phyloP scores from a whole-genome alignment of 352 stramenopile species.

The Plasmopara muralis region DNA sequence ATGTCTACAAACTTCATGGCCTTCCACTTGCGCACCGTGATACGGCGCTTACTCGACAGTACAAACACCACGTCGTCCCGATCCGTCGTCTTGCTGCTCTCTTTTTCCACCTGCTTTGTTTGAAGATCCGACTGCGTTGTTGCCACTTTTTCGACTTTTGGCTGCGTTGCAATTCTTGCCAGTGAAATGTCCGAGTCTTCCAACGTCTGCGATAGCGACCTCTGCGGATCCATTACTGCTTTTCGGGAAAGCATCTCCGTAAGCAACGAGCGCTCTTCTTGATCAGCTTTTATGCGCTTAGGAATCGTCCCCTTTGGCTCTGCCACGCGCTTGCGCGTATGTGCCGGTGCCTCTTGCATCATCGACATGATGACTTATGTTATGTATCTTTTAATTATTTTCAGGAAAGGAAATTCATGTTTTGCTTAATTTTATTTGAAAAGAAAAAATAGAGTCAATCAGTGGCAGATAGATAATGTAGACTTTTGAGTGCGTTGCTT shows the following conservation, averaged over 20 bases:
- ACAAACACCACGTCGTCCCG: constrained; percentile 39
- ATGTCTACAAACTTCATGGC: constrained; percentile 51
- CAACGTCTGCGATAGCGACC: constrained; percentile 13
- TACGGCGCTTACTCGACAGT: constrained; percentile 44
- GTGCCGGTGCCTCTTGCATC: constrained; percentile 10
- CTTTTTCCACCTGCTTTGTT: background rate
- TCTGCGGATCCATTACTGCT: constrained; percentile 8
- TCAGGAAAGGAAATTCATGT: background rate
- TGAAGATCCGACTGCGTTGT: background rate
- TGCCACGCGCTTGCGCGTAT: constrained; percentile 18
- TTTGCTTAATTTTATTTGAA: too few species aligned
- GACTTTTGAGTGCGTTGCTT: too few species aligned
- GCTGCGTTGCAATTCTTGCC: constrained; percentile 8
- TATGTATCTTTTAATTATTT: background rate
- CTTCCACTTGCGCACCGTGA: constrained; percentile 60
- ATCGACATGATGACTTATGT: constrained; percentile 7
- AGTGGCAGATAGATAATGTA: too few species aligned
- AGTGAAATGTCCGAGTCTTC: constrained; percentile 19
- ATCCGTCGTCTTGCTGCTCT: background rate
- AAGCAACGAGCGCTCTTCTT: constrained; percentile 8
- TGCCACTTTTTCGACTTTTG: constrained; percentile 14
- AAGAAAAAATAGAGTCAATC: too few species aligned
- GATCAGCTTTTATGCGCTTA: constrained; percentile 18
- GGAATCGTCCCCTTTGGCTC: background rate
- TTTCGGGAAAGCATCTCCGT: constrained; percentile 22